Evolutionary conservation across 2,329 filamentous ascomycete genomes (phyloP), one percentile per base, ranked within the genome.

Genomic region (Phyllosticta ampelicida): DNA sequence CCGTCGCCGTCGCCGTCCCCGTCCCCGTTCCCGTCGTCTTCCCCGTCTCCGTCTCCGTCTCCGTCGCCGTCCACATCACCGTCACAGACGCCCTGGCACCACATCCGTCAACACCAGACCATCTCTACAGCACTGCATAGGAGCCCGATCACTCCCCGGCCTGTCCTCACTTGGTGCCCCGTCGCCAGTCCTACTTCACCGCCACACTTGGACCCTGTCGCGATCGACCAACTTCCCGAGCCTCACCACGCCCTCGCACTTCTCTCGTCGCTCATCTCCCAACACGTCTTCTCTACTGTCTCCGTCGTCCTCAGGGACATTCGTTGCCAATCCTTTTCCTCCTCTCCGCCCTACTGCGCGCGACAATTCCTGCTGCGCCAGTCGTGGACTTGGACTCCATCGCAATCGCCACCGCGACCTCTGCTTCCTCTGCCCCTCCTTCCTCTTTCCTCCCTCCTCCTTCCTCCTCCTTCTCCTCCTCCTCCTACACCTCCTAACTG

Each of bases 201-300:
- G 55, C 55, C 55, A 58, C 55, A 53, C 30, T 36, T 51, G 51
- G 55, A 58, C 55, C 55, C 55, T 58, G 55, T 44, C 51, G 30
- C 55, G 48, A 58, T 58, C 55, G 55, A 58, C 55, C 44, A 16
- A 58, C 50, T 51, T 58, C 55, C 55, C 55, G 55, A 51, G 55
- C 50, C 55, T 53, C 51, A 52, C 50, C 49, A 50, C 54, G 48
- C 26, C 30, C 36, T 52, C 30, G 49, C 30, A 30, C 30, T 44
- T 49, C 10, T 21, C 49, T 53, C 26, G 51, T 51, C 48, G 48
- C 20, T 28, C 49, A 20, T 51, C 51, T 58, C 55, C 51, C 36
- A 44, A 44, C 36, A 44, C 36, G 36, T 44, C 36, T n/a, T 6
- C 5, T 6, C n/a, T n/a, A n/a, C n/a, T n/a, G n/a, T n/a, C n/a